Evolutionary conservation across 805 yeast species (phyloP).

Genomic region (Barnettozyma salicaria): DNA sequence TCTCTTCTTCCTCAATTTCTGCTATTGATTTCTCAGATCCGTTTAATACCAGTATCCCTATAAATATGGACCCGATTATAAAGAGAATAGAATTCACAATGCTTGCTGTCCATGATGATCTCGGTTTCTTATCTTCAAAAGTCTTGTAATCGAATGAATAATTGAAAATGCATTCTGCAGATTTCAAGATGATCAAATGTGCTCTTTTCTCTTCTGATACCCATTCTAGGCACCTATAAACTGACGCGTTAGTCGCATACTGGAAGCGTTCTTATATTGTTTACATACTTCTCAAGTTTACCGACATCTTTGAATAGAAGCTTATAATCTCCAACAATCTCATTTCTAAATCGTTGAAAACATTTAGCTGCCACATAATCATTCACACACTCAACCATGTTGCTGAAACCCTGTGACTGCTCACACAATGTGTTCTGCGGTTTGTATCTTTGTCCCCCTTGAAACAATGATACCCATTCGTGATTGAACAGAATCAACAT

Average conservation of each 20-base stretch:
- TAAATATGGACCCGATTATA: too few relatives aligned
- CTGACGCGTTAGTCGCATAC: too few relatives aligned
- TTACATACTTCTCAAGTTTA: slow-evolving; percentile 5
- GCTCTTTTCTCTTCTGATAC: slow-evolving; percentile 8
- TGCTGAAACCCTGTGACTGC: slow-evolving; percentile 9
- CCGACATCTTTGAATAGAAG: background rate
- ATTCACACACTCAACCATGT: slow-evolving; percentile 12
- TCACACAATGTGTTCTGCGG: slow-evolving; percentile 2
- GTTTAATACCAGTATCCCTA: too few relatives aligned
- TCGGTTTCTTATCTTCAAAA: too few relatives aligned
- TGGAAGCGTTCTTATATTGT: too few relatives aligned
- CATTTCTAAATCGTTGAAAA: slow-evolving; percentile 10
- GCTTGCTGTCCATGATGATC: too few relatives aligned
- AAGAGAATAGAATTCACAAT: too few relatives aligned
- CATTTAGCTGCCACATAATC: slow-evolving; percentile 10
- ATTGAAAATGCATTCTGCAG: slow-evolving; percentile 8
- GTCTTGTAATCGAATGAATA: background rate
- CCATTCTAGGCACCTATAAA: slow-evolving; percentile 12
- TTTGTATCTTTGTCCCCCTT: background rate
- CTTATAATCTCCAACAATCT: slow-evolving; percentile 6
- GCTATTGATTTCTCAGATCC: too few relatives aligned
- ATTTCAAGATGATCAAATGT: slow-evolving; percentile 7
- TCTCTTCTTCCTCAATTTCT: too few relatives aligned
- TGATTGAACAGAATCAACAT: background rate
- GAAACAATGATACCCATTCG: background rate